Evolutionary conservation across 192 early-diverging fungal genomes (phyloP), one percentile per base, ranked within the genome.

Genomic region (Funneliformis mosseae): DNA sequence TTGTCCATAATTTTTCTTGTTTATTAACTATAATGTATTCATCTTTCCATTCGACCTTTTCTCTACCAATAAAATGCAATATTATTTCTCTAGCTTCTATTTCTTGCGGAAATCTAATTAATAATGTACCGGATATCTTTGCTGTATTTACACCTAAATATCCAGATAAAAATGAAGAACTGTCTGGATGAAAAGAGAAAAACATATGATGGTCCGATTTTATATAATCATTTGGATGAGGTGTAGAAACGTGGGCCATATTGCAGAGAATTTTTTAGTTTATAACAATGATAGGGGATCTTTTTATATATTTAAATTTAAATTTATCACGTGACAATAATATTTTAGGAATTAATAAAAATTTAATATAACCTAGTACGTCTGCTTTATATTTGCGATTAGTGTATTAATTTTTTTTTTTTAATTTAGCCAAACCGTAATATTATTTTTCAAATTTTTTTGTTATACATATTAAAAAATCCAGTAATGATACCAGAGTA

Each of bases 171-270:
- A 69, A 69, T 7, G 67, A 38, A 18, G 18, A 28, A 3, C 28
- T 69, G 18, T 69, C 67, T 69, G 67, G 67, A 69, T 39, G 27
- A 69, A 39, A 69, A 11, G 67, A 38, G n/a, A 69, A 69, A 27
- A 33, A 69, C 27, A 69, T 69, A 11, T 25, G 67, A n/a, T 11
- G 67, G 39, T 28, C 12, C 4, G 67, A 69, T 33, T 69, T 28
- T 69, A 69, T 69, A 10, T 28, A 69, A 69, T 69, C 67, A 2
- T 28, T 11, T 27, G 67, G 27, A 69, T 14, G 67, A 8, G 67
- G 67, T n/a, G 67, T 21, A 18, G 67, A 69, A 21, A n/a, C 50
- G 18, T 55, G 16, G 0, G 50, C 3, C 50, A 55, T 55, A 21
- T 55, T 4, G 18, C 50, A 55, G 4, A 48, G 11, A 48, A 48